Conservation (phyloP, 495 filamentous ascomycete species). For the Haplographium delicatum region DNA sequence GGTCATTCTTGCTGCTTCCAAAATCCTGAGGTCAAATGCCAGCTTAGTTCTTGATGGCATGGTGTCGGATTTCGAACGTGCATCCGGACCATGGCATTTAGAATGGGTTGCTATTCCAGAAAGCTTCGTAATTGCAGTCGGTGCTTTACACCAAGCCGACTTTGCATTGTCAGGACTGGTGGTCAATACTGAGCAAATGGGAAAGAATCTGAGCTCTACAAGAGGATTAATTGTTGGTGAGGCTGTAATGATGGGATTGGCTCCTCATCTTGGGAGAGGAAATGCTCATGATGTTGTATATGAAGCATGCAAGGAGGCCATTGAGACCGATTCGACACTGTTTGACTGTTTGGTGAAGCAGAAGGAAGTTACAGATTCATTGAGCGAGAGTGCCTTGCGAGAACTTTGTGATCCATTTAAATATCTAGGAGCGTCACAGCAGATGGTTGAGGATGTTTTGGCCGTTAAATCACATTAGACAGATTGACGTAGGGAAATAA, state of each 20-base stretch:
- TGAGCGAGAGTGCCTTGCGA: constrained; percentile 33
- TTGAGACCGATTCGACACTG: constrained; percentile 37
- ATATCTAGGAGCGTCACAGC: constrained; percentile 41
- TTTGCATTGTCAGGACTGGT: constrained; percentile 43
- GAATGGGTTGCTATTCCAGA: constrained; percentile 51
- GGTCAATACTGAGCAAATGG: constrained; percentile 41
- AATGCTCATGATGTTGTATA: constrained; percentile 50
- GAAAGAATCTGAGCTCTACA: constrained; percentile 42
- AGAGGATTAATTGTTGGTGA: constrained; percentile 48
- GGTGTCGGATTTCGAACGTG: constrained; percentile 50
- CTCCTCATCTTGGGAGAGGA: constrained; percentile 40
- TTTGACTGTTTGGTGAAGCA: constrained; percentile 33
- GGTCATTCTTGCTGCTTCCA: constrained; percentile 46
- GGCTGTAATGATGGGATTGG: constrained; percentile 54
- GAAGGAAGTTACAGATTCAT: constrained; percentile 35
- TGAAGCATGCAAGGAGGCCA: constrained; percentile 45
- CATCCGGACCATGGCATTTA: constrained; percentile 48
- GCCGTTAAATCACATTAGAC: constrained; percentile 21
- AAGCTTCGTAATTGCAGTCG: constrained; percentile 45
- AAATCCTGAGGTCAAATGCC: constrained; percentile 43
- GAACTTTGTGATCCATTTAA: constrained; percentile 45
- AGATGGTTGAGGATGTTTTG: constrained; percentile 49
- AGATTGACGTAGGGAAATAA: no score
- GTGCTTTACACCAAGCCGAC: constrained; percentile 42
- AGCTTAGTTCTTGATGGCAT: constrained; percentile 47